Evolutionary conservation across 2,329 filamentous ascomycete genomes (phyloP), one percentile per base, ranked within the genome.

Genomic region (Leptographium flavum): DNA sequence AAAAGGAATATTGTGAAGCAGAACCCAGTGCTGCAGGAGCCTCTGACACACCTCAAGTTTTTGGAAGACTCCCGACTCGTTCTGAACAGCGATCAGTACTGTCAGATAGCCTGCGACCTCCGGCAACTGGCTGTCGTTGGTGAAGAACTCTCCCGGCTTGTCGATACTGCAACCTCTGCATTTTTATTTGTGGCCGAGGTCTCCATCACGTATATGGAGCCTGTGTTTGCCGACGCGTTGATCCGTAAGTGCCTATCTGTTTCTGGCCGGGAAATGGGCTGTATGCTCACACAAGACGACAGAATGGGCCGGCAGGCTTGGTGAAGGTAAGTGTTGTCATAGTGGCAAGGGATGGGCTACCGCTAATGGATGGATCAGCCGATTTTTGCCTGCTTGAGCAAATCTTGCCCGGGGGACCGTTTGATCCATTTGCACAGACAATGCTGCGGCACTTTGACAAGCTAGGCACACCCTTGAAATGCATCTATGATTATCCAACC

Each of bases 141-240:
- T 47, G 57, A 65, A 6, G 67, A 76, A 4, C 63, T 94, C 22
- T 69, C 70, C 17, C 63, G 63, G 11, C 68, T 81, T 38, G 58
- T 86, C 2, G 66, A 80, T 33, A 58, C 81, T 15, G 58, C 70
- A 1, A 64, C 74, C 8, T 77, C 74, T 47, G 68, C 72, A 3
- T 72, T 94, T 2, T 66, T 95, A 22, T 94, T 92, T 55, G 73
- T 87, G 23, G 87, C 87, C 1, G 90, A 96, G 62, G 87, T 94
- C 14, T 93, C 87, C 4, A 76, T 94, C 35, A 92, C 87, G 1
- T 94, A 94, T 55, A 93, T 94, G 85, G 78, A 87, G 46, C 75
- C 77, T 3, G 60, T 73, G 21, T 78, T 77, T 35, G 79, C 87
- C 6, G 81, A 94, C 64, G 68, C 72, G 15, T 68, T 95, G 9